Percentiles rank a stretch among this genome's conserved stretches.
Conservation (phyloP, 768 basidiomycete genomes). For the Crassisporium funariophilum region DNA sequence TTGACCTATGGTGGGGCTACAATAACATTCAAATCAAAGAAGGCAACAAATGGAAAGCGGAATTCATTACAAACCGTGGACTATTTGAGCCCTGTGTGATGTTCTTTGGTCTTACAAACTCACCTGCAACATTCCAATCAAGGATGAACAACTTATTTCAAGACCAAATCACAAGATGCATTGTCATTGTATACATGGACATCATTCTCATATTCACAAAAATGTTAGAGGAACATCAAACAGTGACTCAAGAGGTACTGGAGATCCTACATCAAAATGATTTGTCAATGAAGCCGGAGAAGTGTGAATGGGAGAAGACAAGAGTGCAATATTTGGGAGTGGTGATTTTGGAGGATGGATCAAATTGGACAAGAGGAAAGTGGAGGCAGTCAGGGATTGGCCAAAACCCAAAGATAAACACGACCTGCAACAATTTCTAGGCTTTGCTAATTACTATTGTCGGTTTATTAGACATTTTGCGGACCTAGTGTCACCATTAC, state of each 20-base stretch:
- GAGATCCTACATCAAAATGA: constrained; percentile 24
- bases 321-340: constrained; percentile 37
- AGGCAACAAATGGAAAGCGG: constrained; percentile 45
- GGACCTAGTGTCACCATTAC: constrained; percentile 21
- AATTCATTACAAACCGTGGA: constrained; percentile 36
- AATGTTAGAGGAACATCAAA: constrained; percentile 14
- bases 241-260: constrained; percentile 10
- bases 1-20: constrained; percentile 42
- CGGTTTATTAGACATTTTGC: constrained; percentile 33
- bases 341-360: constrained; percentile 10
- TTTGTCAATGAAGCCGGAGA: constrained; percentile 38
- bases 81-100: constrained; percentile 37
- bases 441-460: constrained; percentile 39
- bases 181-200: constrained; percentile 42
- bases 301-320: constrained; percentile 34
- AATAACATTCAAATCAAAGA: constrained; percentile 41
- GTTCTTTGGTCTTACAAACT: constrained; percentile 36
- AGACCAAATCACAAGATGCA: constrained; percentile 33
- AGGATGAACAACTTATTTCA: constrained; percentile 43
- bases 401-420: constrained; percentile 24
- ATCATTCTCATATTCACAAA: too few species aligned
- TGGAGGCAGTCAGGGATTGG: constrained; percentile 31
- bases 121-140: constrained; percentile 31
- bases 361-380: constrained; percentile 34
- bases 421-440: constrained; percentile 40